These are phyloP conservation scores for Seminavis robusta DNA, from an alignment of 108 stramenopile genomes.

Conservation along the genomic window DNA sequence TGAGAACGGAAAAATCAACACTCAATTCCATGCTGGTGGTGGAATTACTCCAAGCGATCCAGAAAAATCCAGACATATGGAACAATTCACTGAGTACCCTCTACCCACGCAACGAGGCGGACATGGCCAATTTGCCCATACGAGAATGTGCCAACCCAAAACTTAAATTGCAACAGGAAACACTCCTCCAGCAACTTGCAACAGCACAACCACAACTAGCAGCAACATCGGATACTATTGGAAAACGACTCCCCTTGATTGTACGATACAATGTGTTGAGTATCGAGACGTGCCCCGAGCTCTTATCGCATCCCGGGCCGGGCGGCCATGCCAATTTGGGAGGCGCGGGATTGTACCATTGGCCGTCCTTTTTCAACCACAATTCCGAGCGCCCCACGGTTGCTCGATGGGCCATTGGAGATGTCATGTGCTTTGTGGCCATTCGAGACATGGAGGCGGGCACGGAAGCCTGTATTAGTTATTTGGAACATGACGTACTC, in stretches of 20 bases:
- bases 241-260: slow-evolving; percentile 56
- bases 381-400: slow-evolving; percentile 49
- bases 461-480: slow-evolving; percentile 64
- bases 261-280: slow-evolving; percentile 72
- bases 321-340: slow-evolving; percentile 40
- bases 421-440: slow-evolving; percentile 77
- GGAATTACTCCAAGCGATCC: slow-evolving; percentile 40
- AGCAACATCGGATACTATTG: slow-evolving; percentile 46
- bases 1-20: slow-evolving; percentile 25
- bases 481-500: slow-evolving; percentile 73
- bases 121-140: slow-evolving; percentile 37
- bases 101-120: slow-evolving; percentile 50
- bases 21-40: slow-evolving; percentile 59
- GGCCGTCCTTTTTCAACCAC: slow-evolving; percentile 76
- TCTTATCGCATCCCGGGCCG: slow-evolving; percentile 55
- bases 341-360: slow-evolving; percentile 61
- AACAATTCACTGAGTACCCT: slow-evolving; percentile 39
- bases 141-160: slow-evolving; percentile 52
- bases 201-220: neutral
- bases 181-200: slow-evolving; percentile 27
- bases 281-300: slow-evolving; percentile 62
- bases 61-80: slow-evolving; percentile 49
- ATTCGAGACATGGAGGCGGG: slow-evolving; percentile 60
- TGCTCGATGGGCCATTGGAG: slow-evolving; percentile 66
- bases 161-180: slow-evolving; percentile 34